Base-by-base conservation (phyloP, 768 basidiomycete species). In the Nidula microcarpa region DNA sequence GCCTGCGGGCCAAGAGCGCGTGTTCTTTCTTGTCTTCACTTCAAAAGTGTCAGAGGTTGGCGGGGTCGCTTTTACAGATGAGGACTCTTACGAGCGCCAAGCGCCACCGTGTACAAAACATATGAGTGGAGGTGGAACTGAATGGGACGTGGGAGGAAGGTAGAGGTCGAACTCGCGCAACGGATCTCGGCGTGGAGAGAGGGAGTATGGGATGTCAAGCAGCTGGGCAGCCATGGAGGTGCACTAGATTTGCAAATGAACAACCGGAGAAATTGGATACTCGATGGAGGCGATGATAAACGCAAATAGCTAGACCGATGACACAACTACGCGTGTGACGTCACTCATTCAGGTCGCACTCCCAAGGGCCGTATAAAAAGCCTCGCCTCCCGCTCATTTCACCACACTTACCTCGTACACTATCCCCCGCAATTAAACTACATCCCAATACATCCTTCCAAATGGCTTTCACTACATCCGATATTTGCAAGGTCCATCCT, bases 71-170 rank as follows among this genome's bases (percentile, higher is more conserved):
- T 32, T 47, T 17, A 33, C 33, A 37, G 55, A 33, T 37, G 9
- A 2, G 48, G 63, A 13, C 34, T 56, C 86, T 74, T 63, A 90
- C 90, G 82, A 66, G 60, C 82, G 74, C 91, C 91, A 94, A 18
- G 91, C 91, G 34, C 91, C 91, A 33, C 91, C 91, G 59, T 91
- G 91, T 32, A 92, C 71, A 60, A 91, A 92, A 60, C 82, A 82
- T 37, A 91, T 62, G 43, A 91, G 65, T n/a, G 78, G 74, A 1
- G 62, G 59, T 4, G 44, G 53, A 53, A 34, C 46, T 17, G 49
- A 47, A 36, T 16, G 17, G 30, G 37, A 18, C 39, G 55, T 53
- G 14, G 78, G 72, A 33, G 44, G 44, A 14, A 74, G 48, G 69
- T 82, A 80, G 1, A 85, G 49, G 62, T 91, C 88, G 56, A 89